These are phyloP conservation scores for Solanum bukasovii DNA, from an alignment of 257 asterid genomes.

Conservation along the genomic window DNA sequence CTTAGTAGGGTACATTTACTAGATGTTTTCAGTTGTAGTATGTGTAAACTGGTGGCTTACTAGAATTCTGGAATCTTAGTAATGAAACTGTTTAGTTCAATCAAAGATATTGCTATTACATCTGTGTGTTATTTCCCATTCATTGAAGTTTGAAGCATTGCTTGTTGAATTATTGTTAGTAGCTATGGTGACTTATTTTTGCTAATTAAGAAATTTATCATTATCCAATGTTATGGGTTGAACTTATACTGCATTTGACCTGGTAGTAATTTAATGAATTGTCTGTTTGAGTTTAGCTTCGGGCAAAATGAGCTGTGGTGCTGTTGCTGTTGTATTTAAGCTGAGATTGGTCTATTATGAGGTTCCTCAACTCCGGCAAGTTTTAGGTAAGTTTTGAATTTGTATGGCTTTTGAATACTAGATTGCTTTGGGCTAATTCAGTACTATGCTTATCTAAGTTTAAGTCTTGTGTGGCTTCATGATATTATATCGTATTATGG, in stretches of 20 bases:
- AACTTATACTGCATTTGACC: background rate
- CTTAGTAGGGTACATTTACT: background rate
- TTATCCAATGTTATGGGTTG: background rate
- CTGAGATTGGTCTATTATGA: background rate
- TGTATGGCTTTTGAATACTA: background rate
- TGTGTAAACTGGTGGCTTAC: background rate
- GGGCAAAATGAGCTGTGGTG: background rate
- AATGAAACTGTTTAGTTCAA: background rate
- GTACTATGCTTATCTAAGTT: background rate
- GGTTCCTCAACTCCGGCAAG: background rate
- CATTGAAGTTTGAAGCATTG: background rate
- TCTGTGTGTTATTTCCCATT: background rate
- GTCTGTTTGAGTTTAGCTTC: background rate
- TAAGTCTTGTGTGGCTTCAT: background rate
- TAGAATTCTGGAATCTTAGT: background rate
- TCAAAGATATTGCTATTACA: background rate
- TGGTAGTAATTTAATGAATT: background rate
- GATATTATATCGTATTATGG: background rate
- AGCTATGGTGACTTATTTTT: background rate
- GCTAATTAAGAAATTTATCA: background rate
- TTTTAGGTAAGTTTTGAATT: background rate
- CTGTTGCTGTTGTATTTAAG: background rate
- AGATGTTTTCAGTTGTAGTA: background rate
- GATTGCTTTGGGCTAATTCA: background rate
- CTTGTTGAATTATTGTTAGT: background rate